A percentile compares a stretch with the other conserved stretches of the same genome.
Conservation (phyloP, 768 basidiomycete species). For the Boletus subcaerulescens region DNA sequence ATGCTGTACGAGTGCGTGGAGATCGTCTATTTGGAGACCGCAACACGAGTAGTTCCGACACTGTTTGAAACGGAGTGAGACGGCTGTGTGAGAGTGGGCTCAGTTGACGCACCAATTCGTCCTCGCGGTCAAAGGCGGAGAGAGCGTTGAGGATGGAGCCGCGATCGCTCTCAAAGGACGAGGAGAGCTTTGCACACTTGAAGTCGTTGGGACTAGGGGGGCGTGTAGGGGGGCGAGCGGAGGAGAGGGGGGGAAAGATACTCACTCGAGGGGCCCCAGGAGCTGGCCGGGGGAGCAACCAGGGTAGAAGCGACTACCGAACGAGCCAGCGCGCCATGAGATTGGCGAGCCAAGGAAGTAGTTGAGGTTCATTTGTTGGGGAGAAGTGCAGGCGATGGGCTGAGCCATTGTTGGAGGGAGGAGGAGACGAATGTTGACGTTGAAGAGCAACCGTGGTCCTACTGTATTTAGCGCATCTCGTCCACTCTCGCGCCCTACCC, state of each 20-base stretch:
- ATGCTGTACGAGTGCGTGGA: conserved; percentile 85
- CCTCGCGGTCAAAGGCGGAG: conserved; percentile 63
- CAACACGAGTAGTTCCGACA: conserved; percentile 92
- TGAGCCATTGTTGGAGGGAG: conserved; percentile 34
- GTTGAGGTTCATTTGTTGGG: conserved; percentile 38
- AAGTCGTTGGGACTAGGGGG: conserved; percentile 42
- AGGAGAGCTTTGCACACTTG: conserved; percentile 43
- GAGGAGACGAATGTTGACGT: background rate
- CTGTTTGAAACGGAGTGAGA: conserved; percentile 30
- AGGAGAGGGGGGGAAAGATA: conserved; percentile 4
- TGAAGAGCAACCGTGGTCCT: background rate
- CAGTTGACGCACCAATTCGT: conserved; percentile 57
- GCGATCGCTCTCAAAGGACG: conserved; percentile 61
- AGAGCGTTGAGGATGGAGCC: conserved; percentile 63
- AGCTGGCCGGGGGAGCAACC: conserved; percentile 63
- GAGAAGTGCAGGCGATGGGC: conserved; percentile 39
- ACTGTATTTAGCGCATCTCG: conserved; percentile 31
- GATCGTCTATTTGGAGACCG: conserved; percentile 69
- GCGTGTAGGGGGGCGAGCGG: background rate
- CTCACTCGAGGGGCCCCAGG: conserved; percentile 65
- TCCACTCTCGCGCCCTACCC: background rate
- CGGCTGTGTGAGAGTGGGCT: background rate
- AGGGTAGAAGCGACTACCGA: conserved; percentile 59
- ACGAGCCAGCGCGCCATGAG: conserved; percentile 68
- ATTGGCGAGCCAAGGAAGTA: conserved; percentile 73